phyloP scores from a whole-genome alignment of 768 basidiomycete species.

The Rhodotorula diobovata region DNA sequence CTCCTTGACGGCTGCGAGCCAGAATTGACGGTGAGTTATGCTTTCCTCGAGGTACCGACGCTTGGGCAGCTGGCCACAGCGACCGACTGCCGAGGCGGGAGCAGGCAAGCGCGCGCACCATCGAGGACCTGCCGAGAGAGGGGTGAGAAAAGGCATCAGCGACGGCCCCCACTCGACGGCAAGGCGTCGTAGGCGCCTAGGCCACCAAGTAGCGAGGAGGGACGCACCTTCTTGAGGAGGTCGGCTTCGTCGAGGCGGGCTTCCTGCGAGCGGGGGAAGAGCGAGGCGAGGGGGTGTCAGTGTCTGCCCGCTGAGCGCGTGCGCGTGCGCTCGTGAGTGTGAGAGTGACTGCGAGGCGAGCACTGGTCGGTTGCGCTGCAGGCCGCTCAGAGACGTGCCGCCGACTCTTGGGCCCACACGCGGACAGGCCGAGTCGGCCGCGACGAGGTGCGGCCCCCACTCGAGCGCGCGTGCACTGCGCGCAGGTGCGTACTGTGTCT shows the following conservation, averaged over 20 bases:
- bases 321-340: not conserved
- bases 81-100: not conserved
- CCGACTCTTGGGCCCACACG: too few relatives aligned
- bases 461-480: too few relatives aligned
- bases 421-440: too few relatives aligned
- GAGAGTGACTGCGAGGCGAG: too few relatives aligned
- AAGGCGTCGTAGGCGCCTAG: not conserved
- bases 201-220: not conserved
- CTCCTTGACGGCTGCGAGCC: slow-evolving; percentile 81
- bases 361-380: too few relatives aligned
- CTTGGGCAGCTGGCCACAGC: not conserved
- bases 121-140: slow-evolving; percentile 62
- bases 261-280: slow-evolving; percentile 53
- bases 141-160: not conserved
- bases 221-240: slow-evolving; percentile 66
- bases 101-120: slow-evolving; percentile 54
- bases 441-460: too few relatives aligned
- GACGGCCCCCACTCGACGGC: too few relatives aligned
- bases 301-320: not conserved
- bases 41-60: not conserved
- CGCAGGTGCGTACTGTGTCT: too few relatives aligned
- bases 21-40: not conserved
- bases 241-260: slow-evolving; percentile 83
- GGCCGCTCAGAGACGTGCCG: too few relatives aligned
- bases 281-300: not conserved